A percentile compares a stretch with the other conserved stretches of the same genome.
Evolutionary conservation across 345 rosid genomes (phyloP).

Genomic region (Chamaenerion angustifolium): DNA sequence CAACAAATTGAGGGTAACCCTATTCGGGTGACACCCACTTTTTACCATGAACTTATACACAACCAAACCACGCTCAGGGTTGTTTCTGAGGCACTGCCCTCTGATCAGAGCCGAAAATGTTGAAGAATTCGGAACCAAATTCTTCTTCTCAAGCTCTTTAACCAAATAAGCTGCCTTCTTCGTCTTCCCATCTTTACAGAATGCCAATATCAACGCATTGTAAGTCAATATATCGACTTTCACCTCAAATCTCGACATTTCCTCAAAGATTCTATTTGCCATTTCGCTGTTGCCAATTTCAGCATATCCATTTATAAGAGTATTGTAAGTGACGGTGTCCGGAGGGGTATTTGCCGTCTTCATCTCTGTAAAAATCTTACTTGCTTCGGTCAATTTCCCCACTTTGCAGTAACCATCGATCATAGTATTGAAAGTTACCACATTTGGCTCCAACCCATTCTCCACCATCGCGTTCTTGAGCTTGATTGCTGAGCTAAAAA

Average conservation of each 20-base stretch:
- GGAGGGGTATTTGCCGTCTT: slow-evolving; percentile 43
- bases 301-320: slow-evolving; percentile 60
- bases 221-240: slow-evolving; percentile 61
- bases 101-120: slow-evolving; percentile 64
- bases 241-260: slow-evolving; percentile 43
- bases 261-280: slow-evolving; percentile 46
- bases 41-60: slow-evolving; percentile 29
- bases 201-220: slow-evolving; percentile 65
- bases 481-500: slow-evolving; percentile 46
- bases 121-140: slow-evolving; percentile 57
- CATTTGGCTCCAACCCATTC: slow-evolving; percentile 38
- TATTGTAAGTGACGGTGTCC: slow-evolving; percentile 55
- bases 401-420: slow-evolving; percentile 55
- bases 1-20: slow-evolving; percentile 35
- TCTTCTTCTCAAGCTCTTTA: slow-evolving; percentile 56
- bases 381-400: slow-evolving; percentile 48
- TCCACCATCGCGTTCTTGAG: slow-evolving; percentile 44
- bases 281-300: slow-evolving; percentile 38
- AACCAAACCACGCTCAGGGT: slow-evolving; percentile 56
- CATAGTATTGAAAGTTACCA: slow-evolving; percentile 53
- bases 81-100: slow-evolving; percentile 64
- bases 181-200: slow-evolving; percentile 81
- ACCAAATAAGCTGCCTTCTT: slow-evolving; percentile 75
- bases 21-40: slow-evolving; percentile 50
- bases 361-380: slow-evolving; percentile 47